Percentiles rank a stretch among this genome's conserved stretches.
These are phyloP conservation scores for Spergularia marina DNA, from an alignment of 148 eudicot species.

Conservation along the genomic window DNA sequence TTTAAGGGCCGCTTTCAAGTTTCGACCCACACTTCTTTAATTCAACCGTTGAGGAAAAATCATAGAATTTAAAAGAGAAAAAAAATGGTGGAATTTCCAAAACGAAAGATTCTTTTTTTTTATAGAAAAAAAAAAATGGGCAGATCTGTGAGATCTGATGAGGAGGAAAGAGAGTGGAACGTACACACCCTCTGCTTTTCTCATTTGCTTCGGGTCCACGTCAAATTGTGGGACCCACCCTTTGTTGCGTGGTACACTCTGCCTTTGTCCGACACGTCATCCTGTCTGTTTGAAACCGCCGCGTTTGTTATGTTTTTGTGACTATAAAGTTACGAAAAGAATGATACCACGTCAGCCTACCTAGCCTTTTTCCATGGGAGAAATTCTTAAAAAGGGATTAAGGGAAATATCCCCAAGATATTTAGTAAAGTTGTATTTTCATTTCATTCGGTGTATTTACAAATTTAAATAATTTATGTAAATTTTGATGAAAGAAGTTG, in stretches of 20 bases:
- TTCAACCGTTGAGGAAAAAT: neutral
- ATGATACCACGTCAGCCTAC: constrained; percentile 15
- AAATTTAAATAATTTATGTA: too few species aligned
- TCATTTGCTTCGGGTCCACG: constrained; percentile 29
- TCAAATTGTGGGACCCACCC: constrained; percentile 28
- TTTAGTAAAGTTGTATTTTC: too few species aligned
- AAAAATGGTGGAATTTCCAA: neutral
- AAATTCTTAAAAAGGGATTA: too few species aligned
- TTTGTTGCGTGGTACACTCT: constrained; percentile 31
- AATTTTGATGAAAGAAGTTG: too few species aligned
- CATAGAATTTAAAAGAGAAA: neutral
- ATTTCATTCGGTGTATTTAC: too few species aligned
- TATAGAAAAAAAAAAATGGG: neutral
- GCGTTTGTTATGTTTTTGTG: constrained; percentile 1
- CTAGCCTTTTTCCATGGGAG: neutral
- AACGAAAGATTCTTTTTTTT: constrained; percentile 17
- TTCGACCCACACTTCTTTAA: neutral
- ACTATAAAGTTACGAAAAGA: neutral
- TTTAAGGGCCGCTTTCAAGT: too few species aligned
- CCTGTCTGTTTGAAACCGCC: constrained; percentile 31
- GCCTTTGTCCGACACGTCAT: constrained; percentile 28
- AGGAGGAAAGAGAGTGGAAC: constrained; percentile 10
- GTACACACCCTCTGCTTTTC: constrained; percentile 7
- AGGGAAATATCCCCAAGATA: too few species aligned
- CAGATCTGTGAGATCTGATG: constrained; percentile 27